Evolutionary conservation across 371 early-diverging fungal species (phyloP).

Genomic region (Zychaea mexicana): DNA sequence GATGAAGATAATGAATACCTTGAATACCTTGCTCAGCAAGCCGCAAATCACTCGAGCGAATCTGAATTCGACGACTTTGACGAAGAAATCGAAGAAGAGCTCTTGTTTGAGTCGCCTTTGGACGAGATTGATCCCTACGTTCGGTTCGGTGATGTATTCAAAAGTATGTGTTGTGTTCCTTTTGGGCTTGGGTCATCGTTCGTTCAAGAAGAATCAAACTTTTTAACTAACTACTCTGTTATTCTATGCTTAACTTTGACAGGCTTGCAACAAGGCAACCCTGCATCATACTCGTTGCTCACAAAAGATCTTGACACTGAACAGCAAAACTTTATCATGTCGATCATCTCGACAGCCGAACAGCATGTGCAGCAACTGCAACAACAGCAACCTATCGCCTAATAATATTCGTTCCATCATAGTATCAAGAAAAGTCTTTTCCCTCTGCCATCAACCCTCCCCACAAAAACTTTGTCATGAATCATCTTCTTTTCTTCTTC

Average conservation of each 20-base stretch:
- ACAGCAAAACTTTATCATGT: constrained; percentile 48
- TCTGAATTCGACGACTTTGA: constrained; percentile 62
- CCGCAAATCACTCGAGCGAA: constrained; percentile 28
- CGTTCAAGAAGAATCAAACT: not conserved
- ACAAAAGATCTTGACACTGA: constrained; percentile 55
- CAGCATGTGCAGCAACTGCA: constrained; percentile 24
- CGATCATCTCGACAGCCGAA: constrained; percentile 45
- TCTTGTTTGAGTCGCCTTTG: constrained; percentile 80
- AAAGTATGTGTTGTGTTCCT: constrained; percentile 33
- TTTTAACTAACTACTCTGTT: not conserved
- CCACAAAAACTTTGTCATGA: not conserved
- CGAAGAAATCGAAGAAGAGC: constrained; percentile 78
- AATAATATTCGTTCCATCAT: not conserved
- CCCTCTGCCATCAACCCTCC: too few species aligned
- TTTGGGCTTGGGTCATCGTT: too few species aligned
- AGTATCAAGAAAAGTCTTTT: not conserved
- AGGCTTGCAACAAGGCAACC: constrained; percentile 45
- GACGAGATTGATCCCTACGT: constrained; percentile 85
- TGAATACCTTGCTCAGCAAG: constrained; percentile 65
- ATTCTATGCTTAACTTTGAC: not conserved
- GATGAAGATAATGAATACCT: constrained; percentile 68
- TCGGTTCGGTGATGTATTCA: constrained; percentile 63
- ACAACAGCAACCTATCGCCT: constrained; percentile 5
- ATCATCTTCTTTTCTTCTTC: not conserved
- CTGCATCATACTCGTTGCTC: constrained; percentile 50